Base-by-base conservation (phyloP, 495 filamentous ascomycete species). In the Daldinia caldariorum region DNA sequence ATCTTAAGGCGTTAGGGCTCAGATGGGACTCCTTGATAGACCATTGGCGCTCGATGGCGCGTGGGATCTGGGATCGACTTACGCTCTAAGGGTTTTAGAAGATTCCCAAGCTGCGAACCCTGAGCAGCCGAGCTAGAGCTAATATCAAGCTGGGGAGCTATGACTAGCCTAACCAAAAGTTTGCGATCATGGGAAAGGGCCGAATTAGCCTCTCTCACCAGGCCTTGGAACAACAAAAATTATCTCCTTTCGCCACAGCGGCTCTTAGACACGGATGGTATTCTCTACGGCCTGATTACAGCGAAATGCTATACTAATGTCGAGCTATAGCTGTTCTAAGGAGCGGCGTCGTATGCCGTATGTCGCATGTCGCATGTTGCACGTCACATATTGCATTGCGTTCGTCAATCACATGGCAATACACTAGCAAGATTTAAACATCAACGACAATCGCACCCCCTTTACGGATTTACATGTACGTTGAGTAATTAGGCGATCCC, bases 381-480 rank as follows among this genome's bases (percentile, higher is more conserved):
- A 35, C 53, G 37, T 66, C 37, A 41, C 34, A 35, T 35, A 7
- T 6, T 10, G 34, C 34, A 32, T 37, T 37, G 58, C 55, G 47
- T 59, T 10, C 63, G 54, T 67, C 53, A 63, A 45, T 63, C n/a
- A 53, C 37, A 67, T 59, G 45, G 35, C 20, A 63, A 41, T 32
- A 20, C n/a, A n/a, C n/a, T n/a, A n/a, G n/a, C n/a, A n/a, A n/a
- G n/a, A n/a, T n/a, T n/a, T n/a, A 53, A 63, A 59, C 45, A 71
- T 59, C 58, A 54, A 37, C 35, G 69, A 29, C 38, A 63, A 67
- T 71, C 69, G 54, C 47, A n/a, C 0, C 63, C 35, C 35, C 13
- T 7, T 66, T 49, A 32, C 20, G 53, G 58, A 70, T 13, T 14
- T 41, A 26, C 18, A 9, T 57, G 39, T 38, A 45, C 22, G 47